Conservation (phyloP, 2,329 filamentous ascomycete genomes). For the Mollisia scopiformis region DNA sequence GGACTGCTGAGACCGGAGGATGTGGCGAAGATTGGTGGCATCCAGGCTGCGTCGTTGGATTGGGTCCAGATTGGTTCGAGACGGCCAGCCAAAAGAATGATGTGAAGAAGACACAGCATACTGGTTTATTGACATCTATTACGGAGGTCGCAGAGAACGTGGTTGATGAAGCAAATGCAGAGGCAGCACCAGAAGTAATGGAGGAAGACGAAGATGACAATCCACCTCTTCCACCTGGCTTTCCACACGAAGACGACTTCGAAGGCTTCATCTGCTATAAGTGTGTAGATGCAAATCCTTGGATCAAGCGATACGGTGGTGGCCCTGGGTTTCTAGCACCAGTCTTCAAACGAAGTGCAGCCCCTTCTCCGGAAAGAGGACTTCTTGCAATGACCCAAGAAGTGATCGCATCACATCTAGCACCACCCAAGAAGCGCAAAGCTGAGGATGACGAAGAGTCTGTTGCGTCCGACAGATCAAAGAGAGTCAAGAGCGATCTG, state of each 20-base stretch:
- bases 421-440: constrained; percentile 65
- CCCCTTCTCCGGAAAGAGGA: constrained; percentile 36
- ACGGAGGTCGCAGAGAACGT: constrained; percentile 49
- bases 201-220: constrained; percentile 56
- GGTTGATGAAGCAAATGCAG: constrained; percentile 26
- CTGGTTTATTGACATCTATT: constrained; percentile 49
- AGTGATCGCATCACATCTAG: constrained; percentile 16
- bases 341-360: constrained; percentile 54
- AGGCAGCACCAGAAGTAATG: constrained; percentile 29
- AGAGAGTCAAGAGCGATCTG: constrained; percentile 49
- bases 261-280: constrained; percentile 93
- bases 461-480: constrained; percentile 41
- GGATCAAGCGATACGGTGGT: constrained; percentile 88
- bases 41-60: constrained; percentile 84
- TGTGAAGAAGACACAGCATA: constrained; percentile 36
- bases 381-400: constrained; percentile 27
- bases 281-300: constrained; percentile 83
- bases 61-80: constrained; percentile 74
- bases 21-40: constrained; percentile 99
- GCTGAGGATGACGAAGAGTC: constrained; percentile 50
- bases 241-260: constrained; percentile 87
- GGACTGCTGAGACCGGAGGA: constrained; percentile 77
- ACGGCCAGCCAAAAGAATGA: constrained; percentile 43
- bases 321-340: constrained; percentile 78
- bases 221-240: constrained; percentile 77